These are phyloP conservation scores for Fusarium concolor DNA, from an alignment of 2,329 filamentous ascomycete genomes.

Conservation along the genomic window DNA sequence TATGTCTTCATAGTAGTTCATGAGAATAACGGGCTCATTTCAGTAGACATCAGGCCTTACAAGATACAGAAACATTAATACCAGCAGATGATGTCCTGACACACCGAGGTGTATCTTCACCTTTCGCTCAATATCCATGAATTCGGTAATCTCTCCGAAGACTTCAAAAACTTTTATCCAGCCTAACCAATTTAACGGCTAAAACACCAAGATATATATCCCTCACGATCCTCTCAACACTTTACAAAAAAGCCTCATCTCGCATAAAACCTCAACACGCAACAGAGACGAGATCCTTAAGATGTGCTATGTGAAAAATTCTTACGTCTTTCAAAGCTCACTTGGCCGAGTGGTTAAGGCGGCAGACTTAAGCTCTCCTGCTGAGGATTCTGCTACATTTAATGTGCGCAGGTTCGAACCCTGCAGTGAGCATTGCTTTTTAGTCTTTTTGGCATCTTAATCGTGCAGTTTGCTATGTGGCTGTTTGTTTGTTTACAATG, in stretches of 20 bases:
- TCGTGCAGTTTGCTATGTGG: neutral
- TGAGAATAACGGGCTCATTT: too few relatives aligned
- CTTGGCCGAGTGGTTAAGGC: constrained; percentile 30
- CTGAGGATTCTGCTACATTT: constrained; percentile 18
- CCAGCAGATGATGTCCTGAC: neutral
- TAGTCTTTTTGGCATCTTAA: neutral
- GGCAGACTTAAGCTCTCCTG: constrained; percentile 19
- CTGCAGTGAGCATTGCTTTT: constrained; percentile 9
- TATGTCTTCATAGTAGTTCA: neutral
- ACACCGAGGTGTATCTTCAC: neutral
- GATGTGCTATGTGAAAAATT: neutral
- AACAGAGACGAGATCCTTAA: too few relatives aligned
- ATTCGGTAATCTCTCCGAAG: constrained; percentile 1
- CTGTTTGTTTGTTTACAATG: neutral
- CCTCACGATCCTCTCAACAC: neutral
- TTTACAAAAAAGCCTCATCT: constrained; percentile 1
- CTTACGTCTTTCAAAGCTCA: constrained; percentile 4
- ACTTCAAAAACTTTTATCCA: constrained; percentile 5
- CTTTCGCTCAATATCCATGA: neutral
- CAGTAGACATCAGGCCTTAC: neutral
- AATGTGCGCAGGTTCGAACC: constrained; percentile 25
- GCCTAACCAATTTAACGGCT: neutral
- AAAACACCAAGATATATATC: neutral
- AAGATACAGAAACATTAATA: neutral
- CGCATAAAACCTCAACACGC: neutral